Evolutionary conservation across 2,329 filamentous ascomycete genomes (phyloP), one percentile per base, ranked within the genome.

Genomic region (Colletotrichum tabaci): DNA sequence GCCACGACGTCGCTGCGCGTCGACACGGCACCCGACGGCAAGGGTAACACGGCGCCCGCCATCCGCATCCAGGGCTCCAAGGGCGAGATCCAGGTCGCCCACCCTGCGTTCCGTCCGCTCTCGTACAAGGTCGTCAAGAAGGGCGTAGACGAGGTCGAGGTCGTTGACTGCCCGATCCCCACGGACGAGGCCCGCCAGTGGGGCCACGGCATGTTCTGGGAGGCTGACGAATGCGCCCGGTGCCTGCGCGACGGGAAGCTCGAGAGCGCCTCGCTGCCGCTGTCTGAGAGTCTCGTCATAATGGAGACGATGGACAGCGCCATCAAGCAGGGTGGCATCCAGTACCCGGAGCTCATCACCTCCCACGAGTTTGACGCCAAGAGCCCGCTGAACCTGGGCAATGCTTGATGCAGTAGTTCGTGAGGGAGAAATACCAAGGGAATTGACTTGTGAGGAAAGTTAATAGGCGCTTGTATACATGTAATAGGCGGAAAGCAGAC

Each of bases 141-240:
- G 74, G 86, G 85, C 58, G 80, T 80, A 58, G 85, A 84, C 61
- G 82, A 85, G 60, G 79, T 85, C 38, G 86, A 89, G 76, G 80
- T 85, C 15, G 83, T 90, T 61, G 84, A 88, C 75, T 88, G 84
- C 77, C 86, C 87, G 15, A 86, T 89, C 53, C 88, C 88, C 50
- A 78, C 79, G 66, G 88, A 90, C 76, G 82, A 74, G 82, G 85
- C 42, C 78, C 60, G 82, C 35, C 75, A 78, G 74, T 87, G 84
- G 83, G 94, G 94, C 13, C 92, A 94, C 74, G 94, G 94, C 61
- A 96, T 97, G 93, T 96, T 94, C 83, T 96, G 92, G 92, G 93
- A 95, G 80, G 94, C 94, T 1, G 93, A 95, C 79, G 93, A 94
- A 84, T 92, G 90, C 74, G 93, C 92, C 38, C 87, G 91, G 56